phyloP scores from a whole-genome alignment of 1,284 basidiomycete genomes.

The Malassezia japonica region DNA sequence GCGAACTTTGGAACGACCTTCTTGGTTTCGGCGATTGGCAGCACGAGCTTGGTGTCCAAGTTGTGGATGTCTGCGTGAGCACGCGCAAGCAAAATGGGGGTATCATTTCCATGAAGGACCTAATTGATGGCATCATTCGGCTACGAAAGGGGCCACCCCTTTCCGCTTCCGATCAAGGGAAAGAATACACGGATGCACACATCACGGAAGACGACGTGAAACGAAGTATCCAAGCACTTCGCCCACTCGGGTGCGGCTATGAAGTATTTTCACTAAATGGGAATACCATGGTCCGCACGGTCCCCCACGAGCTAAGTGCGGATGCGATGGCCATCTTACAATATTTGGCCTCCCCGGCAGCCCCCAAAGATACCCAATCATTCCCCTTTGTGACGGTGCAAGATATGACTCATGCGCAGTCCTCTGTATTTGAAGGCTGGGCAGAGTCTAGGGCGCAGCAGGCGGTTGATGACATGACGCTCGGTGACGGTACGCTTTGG shows the following conservation, averaged over 20 bases:
- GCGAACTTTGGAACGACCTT: conserved; percentile 73
- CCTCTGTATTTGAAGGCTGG: neutral
- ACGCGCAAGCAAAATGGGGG: conserved; percentile 82
- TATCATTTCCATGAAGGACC: conserved; percentile 75
- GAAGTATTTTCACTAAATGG: conserved; percentile 52
- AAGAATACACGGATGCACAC: conserved; percentile 1
- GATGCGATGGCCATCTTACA: conserved; percentile 42
- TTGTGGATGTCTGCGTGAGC: conserved; percentile 88
- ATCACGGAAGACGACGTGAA: conserved; percentile 74
- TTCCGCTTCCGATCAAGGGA: too few species aligned
- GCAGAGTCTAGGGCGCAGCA: conserved; percentile 55
- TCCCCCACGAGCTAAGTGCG: conserved; percentile 48
- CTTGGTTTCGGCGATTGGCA: conserved; percentile 84
- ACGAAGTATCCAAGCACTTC: conserved; percentile 73
- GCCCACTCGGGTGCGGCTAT: conserved; percentile 81
- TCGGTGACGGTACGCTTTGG: conserved; percentile 87
- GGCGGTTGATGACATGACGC: conserved; percentile 77
- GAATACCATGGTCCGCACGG: conserved; percentile 49
- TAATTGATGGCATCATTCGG: conserved; percentile 66
- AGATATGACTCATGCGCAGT: neutral
- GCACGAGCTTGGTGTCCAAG: conserved; percentile 88
- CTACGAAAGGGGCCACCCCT: conserved; percentile 56
- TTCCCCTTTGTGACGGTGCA: conserved; percentile 52
- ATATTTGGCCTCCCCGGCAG: conserved; percentile 47
- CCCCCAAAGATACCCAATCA: neutral